These are phyloP conservation scores for Schizochytrium sp. DNA, from an alignment of 108 stramenopile species.

Conservation along the genomic window DNA sequence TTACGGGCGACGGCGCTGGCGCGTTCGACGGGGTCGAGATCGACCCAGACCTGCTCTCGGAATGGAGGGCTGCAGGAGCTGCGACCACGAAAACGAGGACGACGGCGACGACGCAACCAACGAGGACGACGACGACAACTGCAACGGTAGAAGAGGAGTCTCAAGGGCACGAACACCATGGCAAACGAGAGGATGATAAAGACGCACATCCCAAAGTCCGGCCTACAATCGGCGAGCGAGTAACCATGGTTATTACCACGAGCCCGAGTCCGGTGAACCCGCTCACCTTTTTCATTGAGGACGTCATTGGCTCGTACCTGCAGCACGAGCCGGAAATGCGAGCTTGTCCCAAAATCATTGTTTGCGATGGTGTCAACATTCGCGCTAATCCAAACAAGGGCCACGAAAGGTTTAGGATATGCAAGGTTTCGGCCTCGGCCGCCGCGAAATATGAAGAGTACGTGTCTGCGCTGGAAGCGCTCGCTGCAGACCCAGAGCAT, in stretches of 20 bases:
- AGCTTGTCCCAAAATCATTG: not conserved
- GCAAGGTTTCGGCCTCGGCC: not conserved
- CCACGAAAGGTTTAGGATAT: not conserved
- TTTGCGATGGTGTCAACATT: not conserved
- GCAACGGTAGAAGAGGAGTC: no score
- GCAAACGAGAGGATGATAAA: no score
- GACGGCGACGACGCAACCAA: no score
- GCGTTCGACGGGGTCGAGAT: no score
- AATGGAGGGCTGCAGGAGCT: no score
- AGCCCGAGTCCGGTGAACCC: not conserved
- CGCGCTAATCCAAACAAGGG: not conserved
- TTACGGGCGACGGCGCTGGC: no score
- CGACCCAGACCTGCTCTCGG: no score
- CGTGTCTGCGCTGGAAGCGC: not conserved
- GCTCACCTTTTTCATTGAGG: not conserved
- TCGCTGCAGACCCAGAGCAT: not conserved
- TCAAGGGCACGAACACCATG: no score
- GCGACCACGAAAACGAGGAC: no score
- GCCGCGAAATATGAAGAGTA: not conserved
- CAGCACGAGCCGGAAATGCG: not conserved
- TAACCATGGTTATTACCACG: not conserved
- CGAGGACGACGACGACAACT: no score
- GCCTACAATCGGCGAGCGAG: not conserved
- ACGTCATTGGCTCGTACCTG: not conserved
- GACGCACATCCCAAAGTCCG: not conserved